phyloP scores from a whole-genome alignment of 2,329 filamentous ascomycete species.

The Calonectria henricotiae region DNA sequence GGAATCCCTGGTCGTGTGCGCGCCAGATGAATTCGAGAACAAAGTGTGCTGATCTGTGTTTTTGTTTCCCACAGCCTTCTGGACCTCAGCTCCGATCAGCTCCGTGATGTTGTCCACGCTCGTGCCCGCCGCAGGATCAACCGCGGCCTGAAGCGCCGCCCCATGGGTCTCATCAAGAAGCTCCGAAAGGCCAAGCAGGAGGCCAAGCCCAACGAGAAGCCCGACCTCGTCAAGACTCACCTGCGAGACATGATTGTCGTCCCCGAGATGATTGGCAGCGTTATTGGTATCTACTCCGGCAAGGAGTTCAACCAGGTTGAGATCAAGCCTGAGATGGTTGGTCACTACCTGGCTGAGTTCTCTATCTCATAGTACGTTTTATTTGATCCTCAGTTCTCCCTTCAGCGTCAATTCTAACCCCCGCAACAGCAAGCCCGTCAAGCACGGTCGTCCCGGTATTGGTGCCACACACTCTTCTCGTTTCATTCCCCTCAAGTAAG shows the following conservation, averaged over 20 bases:
- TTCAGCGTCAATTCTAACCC: constrained; percentile 65
- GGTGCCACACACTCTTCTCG: constrained; percentile 99
- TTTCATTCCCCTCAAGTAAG: constrained; percentile 99
- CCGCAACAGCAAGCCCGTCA: constrained; percentile 91
- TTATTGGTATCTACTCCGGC: constrained; percentile 99
- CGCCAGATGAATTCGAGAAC: constrained; percentile 32
- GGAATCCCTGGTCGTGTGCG: constrained; percentile 31
- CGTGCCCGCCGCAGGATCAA: constrained; percentile 99
- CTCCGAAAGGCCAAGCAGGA: constrained; percentile 99
- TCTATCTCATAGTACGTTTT: constrained; percentile 97
- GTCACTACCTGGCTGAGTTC: constrained; percentile 99
- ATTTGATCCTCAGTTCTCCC: not conserved
- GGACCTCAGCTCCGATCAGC: constrained; percentile 97
- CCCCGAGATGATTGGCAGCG: constrained; percentile 99
- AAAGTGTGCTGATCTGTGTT: constrained; percentile 46
- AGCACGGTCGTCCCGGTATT: constrained; percentile 99
- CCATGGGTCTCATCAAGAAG: constrained; percentile 99
- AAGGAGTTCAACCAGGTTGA: constrained; percentile 99
- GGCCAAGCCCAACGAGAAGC: constrained; percentile 99
- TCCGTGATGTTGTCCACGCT: constrained; percentile 99
- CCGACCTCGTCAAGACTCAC: constrained; percentile 99
- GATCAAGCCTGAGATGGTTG: constrained; percentile 99
- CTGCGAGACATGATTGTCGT: constrained; percentile 99
- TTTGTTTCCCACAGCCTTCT: constrained; percentile 80
- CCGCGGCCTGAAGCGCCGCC: constrained; percentile 99